Percentiles rank a stretch among this genome's conserved stretches.
Conservation (phyloP, 441 rosid species). For the Pelargonium citronellum region DNA sequence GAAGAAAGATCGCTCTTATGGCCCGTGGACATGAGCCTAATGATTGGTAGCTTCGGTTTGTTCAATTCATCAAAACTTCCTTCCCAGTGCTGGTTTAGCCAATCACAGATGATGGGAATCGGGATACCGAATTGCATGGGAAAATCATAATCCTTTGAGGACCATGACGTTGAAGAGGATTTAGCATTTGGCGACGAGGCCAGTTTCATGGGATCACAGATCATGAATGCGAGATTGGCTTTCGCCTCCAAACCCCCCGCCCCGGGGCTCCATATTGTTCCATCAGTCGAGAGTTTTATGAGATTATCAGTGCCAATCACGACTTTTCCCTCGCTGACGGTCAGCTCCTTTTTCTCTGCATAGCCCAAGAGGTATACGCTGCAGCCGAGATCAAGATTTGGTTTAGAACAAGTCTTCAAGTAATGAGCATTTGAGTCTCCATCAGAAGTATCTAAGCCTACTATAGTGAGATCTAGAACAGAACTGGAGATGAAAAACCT, state of each 20-base stretch:
- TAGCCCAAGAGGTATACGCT: constrained; percentile 70
- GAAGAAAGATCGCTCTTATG: constrained; percentile 38
- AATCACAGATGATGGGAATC: constrained; percentile 77
- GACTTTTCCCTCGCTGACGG: constrained; percentile 82
- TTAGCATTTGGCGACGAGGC: constrained; percentile 69
- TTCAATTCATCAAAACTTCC: constrained; percentile 79
- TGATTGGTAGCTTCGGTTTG: constrained; percentile 76
- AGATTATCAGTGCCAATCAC: constrained; percentile 90
- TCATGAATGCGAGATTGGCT: constrained; percentile 92
- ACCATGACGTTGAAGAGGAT: constrained; percentile 49
- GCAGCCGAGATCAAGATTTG: constrained; percentile 70
- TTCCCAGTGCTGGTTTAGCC: constrained; percentile 98
- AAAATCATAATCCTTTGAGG: background rate
- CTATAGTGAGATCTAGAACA: constrained; percentile 80
- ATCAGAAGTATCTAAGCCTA: constrained; percentile 63
- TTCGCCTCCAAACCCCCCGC: constrained; percentile 91
- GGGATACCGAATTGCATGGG: constrained; percentile 89
- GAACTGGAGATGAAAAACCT: constrained; percentile 94
- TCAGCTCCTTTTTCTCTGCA: constrained; percentile 49
- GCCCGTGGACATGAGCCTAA: constrained; percentile 81
- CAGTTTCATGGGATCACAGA: constrained; percentile 89
- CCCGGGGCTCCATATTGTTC: constrained; percentile 71
- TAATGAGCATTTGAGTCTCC: constrained; percentile 64
- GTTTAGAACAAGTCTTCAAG: constrained; percentile 75
- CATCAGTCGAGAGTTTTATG: constrained; percentile 76